phyloP scores from a whole-genome alignment of 1,139 yeast genomes.

The Hemisphaericaspora xylanilytica region DNA sequence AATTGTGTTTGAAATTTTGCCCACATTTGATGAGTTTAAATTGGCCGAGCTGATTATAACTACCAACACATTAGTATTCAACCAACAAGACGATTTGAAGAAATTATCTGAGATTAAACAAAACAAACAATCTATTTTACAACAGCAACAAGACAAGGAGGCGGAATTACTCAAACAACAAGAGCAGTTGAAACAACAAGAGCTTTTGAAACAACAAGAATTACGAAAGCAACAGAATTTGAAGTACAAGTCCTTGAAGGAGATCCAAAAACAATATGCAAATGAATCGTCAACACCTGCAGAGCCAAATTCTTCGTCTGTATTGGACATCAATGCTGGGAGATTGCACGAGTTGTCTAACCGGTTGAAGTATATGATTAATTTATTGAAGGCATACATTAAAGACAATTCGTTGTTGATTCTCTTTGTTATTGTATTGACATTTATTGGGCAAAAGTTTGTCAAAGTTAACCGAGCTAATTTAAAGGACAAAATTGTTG shows the following conservation, averaged over 20 bases:
- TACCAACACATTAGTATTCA: conserved; percentile 18
- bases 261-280: conserved; percentile 18
- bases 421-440: conserved; percentile 19
- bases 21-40: conserved; percentile 26
- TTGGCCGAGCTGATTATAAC: conserved; percentile 29
- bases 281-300: background rate
- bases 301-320: background rate
- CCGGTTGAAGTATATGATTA: conserved; percentile 16
- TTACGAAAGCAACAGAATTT: conserved; percentile 28
- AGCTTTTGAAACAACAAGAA: conserved; percentile 21
- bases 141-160: conserved; percentile 19
- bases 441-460: conserved; percentile 22
- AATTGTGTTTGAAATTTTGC: conserved; percentile 37
- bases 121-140: conserved; percentile 17
- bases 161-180: conserved; percentile 22
- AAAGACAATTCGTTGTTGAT: conserved; percentile 31
- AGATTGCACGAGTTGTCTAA: conserved; percentile 13
- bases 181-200: conserved; percentile 18
- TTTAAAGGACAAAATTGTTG: conserved; percentile 31
- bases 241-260: conserved; percentile 35
- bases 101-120: conserved; percentile 20
- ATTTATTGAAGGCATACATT: conserved; percentile 23
- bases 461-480: conserved; percentile 26
- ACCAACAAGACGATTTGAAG: conserved; percentile 11
- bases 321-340: conserved; percentile 6